Percentiles rank a stretch among this genome's conserved stretches.
phyloP scores from a whole-genome alignment of 192 early-diverging fungal species.

The Podila epicladia region DNA sequence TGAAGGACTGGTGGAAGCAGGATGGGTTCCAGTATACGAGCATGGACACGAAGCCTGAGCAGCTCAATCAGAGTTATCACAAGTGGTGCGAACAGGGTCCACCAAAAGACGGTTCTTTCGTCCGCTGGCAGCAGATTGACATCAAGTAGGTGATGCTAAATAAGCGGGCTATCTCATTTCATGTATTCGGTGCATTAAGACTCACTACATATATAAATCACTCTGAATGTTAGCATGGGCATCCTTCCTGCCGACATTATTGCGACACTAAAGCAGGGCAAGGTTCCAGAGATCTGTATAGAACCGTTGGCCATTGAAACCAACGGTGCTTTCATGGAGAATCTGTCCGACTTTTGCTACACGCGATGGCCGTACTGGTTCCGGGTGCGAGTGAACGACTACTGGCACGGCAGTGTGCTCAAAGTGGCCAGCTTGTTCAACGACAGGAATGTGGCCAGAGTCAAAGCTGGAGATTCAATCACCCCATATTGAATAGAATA shows the following conservation, averaged over 20 bases:
- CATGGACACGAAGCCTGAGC: constrained; percentile 6
- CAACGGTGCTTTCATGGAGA: constrained; percentile 31
- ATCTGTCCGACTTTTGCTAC: constrained; percentile 30
- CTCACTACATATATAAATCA: background rate
- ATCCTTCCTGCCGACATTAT: constrained; percentile 32
- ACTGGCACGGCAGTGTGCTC: constrained; percentile 53
- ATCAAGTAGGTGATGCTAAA: constrained; percentile 40
- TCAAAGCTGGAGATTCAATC: constrained; percentile 31
- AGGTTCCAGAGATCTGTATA: constrained; percentile 41
- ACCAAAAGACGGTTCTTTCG: constrained; percentile 20
- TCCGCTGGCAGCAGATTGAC: constrained; percentile 53
- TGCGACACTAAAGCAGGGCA: constrained; percentile 20
- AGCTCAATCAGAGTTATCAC: constrained; percentile 39
- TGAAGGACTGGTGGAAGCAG: constrained; percentile 34
- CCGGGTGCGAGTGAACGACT: constrained; percentile 49
- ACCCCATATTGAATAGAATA: constrained; percentile 22
- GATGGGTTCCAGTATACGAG: constrained; percentile 38
- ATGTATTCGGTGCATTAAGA: background rate
- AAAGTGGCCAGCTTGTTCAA: constrained; percentile 39
- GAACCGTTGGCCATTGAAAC: constrained; percentile 28
- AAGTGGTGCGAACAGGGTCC: constrained; percentile 24
- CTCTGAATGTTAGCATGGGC: constrained; percentile 6
- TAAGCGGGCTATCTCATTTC: background rate
- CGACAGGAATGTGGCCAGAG: constrained; percentile 42
- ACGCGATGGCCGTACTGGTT: constrained; percentile 50